phyloP scores from a whole-genome alignment of 164 flowering plant species.

The Pachysandra terminalis region DNA sequence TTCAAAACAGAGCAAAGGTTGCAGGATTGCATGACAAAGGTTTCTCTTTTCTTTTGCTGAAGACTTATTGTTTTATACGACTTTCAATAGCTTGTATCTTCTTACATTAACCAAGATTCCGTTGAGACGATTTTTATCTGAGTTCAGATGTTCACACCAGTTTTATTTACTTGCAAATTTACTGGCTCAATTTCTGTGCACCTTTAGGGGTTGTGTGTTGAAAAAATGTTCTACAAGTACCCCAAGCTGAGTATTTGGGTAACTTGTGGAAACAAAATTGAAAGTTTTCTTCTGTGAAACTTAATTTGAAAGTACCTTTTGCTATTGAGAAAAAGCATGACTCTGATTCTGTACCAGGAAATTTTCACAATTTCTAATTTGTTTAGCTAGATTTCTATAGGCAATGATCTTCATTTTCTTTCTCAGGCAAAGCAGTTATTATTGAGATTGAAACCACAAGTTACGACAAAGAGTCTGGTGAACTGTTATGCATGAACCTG shows the following conservation, averaged over 20 bases:
- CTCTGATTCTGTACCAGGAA: too few species aligned
- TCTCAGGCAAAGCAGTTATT: constrained; percentile 81
- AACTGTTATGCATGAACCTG: constrained; percentile 79
- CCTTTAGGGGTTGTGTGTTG: not conserved
- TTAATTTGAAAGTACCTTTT: not conserved
- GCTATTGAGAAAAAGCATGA: too few species aligned
- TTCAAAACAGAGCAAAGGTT: constrained; percentile 49
- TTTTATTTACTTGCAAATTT: not conserved
- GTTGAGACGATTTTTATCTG: not conserved
- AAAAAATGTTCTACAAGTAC: not conserved
- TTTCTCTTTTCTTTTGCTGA: constrained; percentile 16
- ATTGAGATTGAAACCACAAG: constrained; percentile 70
- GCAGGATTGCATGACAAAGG: constrained; percentile 96
- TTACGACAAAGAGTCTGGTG: constrained; percentile 64
- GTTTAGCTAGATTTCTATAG: not conserved
- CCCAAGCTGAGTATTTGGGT: not conserved
- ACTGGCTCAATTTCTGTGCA: not conserved
- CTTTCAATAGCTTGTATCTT: not conserved
- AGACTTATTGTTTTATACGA: not conserved
- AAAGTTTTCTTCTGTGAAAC: not conserved
- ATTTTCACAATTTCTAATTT: too few species aligned
- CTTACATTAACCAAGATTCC: not conserved
- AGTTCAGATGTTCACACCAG: not conserved
- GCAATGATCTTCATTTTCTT: not conserved
- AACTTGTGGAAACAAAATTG: not conserved